Conservation (phyloP, 1,139 yeast genomes). For the Candida pseudocylindracea region DNA sequence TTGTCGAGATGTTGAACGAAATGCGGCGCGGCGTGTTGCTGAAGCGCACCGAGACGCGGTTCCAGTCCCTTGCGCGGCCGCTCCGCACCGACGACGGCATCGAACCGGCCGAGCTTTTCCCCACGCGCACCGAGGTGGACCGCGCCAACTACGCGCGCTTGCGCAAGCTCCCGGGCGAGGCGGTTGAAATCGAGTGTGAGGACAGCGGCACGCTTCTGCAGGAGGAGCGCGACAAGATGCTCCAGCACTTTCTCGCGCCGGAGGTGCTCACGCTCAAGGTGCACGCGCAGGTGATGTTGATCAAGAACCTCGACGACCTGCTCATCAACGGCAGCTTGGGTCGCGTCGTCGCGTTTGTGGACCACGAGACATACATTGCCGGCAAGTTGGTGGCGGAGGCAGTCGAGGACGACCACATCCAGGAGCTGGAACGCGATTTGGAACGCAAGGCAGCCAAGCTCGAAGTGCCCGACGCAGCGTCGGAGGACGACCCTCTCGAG, state of each 20-base stretch:
- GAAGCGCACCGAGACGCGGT: conserved; percentile 17
- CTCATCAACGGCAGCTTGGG: conserved; percentile 40
- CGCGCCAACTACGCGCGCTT: conserved; percentile 38
- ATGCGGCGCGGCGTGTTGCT: conserved; percentile 32
- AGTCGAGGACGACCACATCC: not conserved
- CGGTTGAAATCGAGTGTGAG: conserved; percentile 26
- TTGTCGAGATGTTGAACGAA: conserved; percentile 55
- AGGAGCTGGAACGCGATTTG: not conserved
- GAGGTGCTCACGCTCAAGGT: conserved; percentile 14
- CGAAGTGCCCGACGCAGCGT: not conserved
- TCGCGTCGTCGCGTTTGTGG: conserved; percentile 32
- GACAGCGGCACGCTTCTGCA: conserved; percentile 16
- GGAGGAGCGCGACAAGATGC: conserved; percentile 1
- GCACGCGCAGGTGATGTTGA: conserved; percentile 40
- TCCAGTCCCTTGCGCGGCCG: conserved; percentile 24
- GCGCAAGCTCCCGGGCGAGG: conserved; percentile 8
- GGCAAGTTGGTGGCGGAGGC: not conserved
- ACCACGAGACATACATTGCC: conserved; percentile 3
- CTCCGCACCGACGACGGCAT: conserved; percentile 50
- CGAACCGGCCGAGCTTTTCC: conserved; percentile 60
- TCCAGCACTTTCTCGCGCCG: conserved; percentile 4
- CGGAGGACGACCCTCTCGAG: no score
- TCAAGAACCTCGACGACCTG: conserved; percentile 15
- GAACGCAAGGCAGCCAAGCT: not conserved
- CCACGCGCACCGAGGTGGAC: conserved; percentile 58